Percentiles rank a stretch among this genome's conserved stretches.
Conservation (phyloP, 108 stramenopile genomes). For the Nitzschia sp. region DNA sequence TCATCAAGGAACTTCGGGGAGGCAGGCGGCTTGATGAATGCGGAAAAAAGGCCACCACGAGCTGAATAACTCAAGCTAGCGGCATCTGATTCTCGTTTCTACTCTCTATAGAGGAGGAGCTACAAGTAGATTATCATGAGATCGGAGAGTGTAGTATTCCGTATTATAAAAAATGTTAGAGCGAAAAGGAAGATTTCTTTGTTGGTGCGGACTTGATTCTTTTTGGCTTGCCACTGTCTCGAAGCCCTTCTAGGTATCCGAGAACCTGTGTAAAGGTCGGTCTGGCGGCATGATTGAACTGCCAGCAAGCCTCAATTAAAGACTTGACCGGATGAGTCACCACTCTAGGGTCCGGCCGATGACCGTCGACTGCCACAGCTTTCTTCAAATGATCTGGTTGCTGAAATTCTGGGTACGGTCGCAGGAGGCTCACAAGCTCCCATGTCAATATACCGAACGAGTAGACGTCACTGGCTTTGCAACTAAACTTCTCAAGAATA, state of each 20-base stretch:
- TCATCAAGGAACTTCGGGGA: no score
- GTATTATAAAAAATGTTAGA: no score
- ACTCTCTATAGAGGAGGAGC: no score
- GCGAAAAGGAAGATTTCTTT: background rate
- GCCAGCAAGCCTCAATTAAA: constrained; percentile 14
- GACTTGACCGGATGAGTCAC: constrained; percentile 11
- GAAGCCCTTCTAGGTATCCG: constrained; percentile 1
- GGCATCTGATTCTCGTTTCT: no score
- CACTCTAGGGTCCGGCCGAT: constrained; percentile 9
- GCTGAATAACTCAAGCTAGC: no score
- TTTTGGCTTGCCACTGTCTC: constrained; percentile 3
- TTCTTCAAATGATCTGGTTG: background rate
- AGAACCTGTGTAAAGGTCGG: constrained; percentile 15
- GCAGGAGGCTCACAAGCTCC: constrained; percentile 57
- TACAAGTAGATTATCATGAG: no score
- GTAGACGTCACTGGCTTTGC: constrained; percentile 64
- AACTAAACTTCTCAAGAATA: constrained; percentile 29
- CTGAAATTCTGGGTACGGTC: constrained; percentile 28
- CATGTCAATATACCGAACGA: constrained; percentile 72
- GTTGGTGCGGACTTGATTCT: constrained; percentile 8
- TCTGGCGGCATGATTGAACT: background rate
- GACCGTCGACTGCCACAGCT: constrained; percentile 11
- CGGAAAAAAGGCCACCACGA: no score
- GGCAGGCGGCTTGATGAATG: no score
- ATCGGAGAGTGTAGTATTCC: no score